phyloP scores from a whole-genome alignment of 2,329 filamentous ascomycete genomes.

The Penicillium sp. region DNA sequence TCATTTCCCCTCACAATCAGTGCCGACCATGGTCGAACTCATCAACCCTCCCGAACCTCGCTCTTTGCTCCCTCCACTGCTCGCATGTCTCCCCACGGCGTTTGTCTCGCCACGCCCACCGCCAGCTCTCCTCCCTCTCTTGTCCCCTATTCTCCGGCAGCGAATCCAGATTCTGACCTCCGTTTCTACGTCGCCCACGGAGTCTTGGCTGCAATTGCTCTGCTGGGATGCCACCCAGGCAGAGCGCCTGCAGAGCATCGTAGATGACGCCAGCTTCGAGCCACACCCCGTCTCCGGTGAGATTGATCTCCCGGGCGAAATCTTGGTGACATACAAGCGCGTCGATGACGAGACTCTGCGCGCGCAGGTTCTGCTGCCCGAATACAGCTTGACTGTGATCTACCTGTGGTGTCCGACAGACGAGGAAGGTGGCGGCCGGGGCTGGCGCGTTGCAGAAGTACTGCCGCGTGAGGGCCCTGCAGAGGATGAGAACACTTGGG shows the following conservation, averaged over 20 bases:
- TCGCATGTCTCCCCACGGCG: conserved; percentile 62
- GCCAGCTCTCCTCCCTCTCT: conserved; percentile 58
- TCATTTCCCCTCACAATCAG: not conserved
- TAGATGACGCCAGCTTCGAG: conserved; percentile 57
- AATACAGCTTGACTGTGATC: conserved; percentile 55
- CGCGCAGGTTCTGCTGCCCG: conserved; percentile 51
- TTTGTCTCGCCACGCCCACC: conserved; percentile 59
- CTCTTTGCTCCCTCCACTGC: conserved; percentile 58
- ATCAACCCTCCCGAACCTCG: conserved; percentile 56
- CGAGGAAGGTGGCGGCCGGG: conserved; percentile 51
- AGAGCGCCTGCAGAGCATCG: conserved; percentile 52
- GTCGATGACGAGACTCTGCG: conserved; percentile 63
- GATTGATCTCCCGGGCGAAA: conserved; percentile 59
- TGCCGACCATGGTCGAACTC: conserved; percentile 50
- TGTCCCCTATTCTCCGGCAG: conserved; percentile 63
- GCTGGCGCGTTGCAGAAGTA: conserved; percentile 61
- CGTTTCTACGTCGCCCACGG: conserved; percentile 40
- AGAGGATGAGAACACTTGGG: conserved; percentile 54
- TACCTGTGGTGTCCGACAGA: conserved; percentile 62
- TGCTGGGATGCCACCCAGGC: conserved; percentile 57
- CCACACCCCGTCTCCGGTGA: conserved; percentile 65
- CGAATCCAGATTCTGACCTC: conserved; percentile 57
- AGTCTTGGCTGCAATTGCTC: conserved; percentile 59
- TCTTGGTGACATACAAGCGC: conserved; percentile 55
- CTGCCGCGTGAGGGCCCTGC: conserved; percentile 50